Evolutionary conservation across 2,329 filamentous ascomycete genomes (phyloP).

Genomic region (Stagonosporopsis vannaccii): DNA sequence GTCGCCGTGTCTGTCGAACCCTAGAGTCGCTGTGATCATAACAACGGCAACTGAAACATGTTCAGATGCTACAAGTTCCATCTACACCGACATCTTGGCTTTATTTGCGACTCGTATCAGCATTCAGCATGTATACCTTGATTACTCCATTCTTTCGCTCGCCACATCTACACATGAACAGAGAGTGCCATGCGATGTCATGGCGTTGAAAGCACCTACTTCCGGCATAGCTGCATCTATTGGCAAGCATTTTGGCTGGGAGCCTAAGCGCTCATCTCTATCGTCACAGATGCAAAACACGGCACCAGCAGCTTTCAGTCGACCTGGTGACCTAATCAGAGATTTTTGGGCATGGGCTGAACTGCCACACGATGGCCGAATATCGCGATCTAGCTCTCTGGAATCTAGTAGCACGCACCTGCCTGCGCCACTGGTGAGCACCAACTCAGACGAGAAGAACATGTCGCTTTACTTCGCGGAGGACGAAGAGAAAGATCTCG

Average conservation of each 20-base stretch:
- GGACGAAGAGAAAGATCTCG: conserved; percentile 19
- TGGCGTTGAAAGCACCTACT: conserved; percentile 29
- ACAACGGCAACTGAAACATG: conserved; percentile 34
- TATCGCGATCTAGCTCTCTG: conserved; percentile 8
- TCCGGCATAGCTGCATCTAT: conserved; percentile 34
- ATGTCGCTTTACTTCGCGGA: conserved; percentile 29
- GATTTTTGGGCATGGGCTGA: conserved; percentile 44
- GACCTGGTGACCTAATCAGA: conserved; percentile 36
- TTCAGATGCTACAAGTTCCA: conserved; percentile 18
- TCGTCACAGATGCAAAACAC: conserved; percentile 24
- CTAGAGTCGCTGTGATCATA: conserved; percentile 28
- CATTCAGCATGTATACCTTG: conserved; percentile 35
- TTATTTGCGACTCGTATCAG: conserved; percentile 25
- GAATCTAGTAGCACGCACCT: conserved; percentile 8
- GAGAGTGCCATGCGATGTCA: conserved; percentile 35
- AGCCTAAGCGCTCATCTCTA: conserved; percentile 35
- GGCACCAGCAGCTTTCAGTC: conserved; percentile 30
- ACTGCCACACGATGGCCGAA: conserved; percentile 16
- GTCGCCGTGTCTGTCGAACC: conserved; percentile 33
- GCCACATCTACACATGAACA: conserved; percentile 26
- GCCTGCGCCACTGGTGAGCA: conserved; percentile 7
- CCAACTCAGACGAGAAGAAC: conserved; percentile 38
- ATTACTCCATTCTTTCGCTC: conserved; percentile 33
- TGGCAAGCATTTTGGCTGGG: conserved; percentile 42
- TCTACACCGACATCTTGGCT: conserved; percentile 30